Evolutionary conservation across 208 protist species (phyloP), one percentile per base, ranked within the genome.

Genomic region (Trypanosomatidae sp.): DNA sequence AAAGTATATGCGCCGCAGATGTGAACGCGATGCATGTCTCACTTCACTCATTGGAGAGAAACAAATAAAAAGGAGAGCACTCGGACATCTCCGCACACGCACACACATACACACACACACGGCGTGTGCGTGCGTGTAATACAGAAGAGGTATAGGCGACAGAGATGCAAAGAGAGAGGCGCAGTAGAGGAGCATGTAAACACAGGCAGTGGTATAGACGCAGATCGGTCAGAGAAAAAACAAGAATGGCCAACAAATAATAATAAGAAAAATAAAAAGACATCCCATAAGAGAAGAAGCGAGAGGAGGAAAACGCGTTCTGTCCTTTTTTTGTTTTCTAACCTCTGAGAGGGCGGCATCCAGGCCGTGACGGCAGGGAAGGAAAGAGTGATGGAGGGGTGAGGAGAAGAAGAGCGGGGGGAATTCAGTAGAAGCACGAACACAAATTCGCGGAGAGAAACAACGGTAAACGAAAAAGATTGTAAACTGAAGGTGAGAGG

Each of bases 391-490:
- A n/a, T 25, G 49, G 19, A 53, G 22, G 5, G 19, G 25, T 19
- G 50, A 6, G 22, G 50, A 25, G 50, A 9, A 55, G 50, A 55
- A 25, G 22, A 25, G 4, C 22, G 22, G 17, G 50, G 3, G 22
- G 36, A 39, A 39, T 39, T 3, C 36, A 71, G 25, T 41, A 62
- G 30, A 15, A 71, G 46, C 59, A 58, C 13, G 60, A 71, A 43
- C 39, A 47, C 12, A 28, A 60, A 36, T 36, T 30, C 28, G 55
- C 13, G 22, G 12, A 44, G 15, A 59, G 41, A 66, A 28, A 64
- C 47, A 67, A n/a, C 10, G 43, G 30, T 43, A 28, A 19, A 74
- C 4, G 17, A 74, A 39, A 66, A 53, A 66, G 36, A 74, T 33
- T 39, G 36, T 39, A 39, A 73, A 56, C 19, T 65, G 62, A 73